Base-by-base conservation (phyloP, 139 green algal species). In the Chlamydomonas schloesseri region DNA sequence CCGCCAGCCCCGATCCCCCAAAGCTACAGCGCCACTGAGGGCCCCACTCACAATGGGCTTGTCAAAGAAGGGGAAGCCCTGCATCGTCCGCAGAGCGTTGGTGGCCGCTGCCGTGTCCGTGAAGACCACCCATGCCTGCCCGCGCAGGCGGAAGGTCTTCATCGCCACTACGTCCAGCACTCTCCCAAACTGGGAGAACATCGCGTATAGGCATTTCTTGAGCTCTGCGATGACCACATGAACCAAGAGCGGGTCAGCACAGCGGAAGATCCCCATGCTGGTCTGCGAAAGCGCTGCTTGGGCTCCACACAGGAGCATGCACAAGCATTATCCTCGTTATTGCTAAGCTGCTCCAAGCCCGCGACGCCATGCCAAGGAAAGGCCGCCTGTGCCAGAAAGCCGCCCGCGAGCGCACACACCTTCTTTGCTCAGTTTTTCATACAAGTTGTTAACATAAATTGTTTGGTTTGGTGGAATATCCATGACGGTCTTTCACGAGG, bases 91-190 rank as follows among this genome's bases (percentile, higher is more conserved):
- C 67, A 98, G 77, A 0, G 98, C 98, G 53, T 96, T 97, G 11
- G 91, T 96, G 0, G 98, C 96, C 18, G 94, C 88, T 2, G 93
- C 91, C 0, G 97, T 91, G 50, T 98, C 94, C 28, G 93, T 94
- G 87, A 99, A 99, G 3, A 99, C 96, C 1, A 99, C 88, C 97
- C 97, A 99, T 0, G 97, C 98, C 84, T 99, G 98, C 1, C 98
- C 98, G 2, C 98, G 86, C 78, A 99, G 91, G 23, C 94, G 88
- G 70, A 97, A 95, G 0, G 96, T 99, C 89, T 97, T 98, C 6
- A 97, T 81, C 17, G 84, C 88, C 14, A 99, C 94, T 0, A 99
- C 93, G 81, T 99, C 98, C 29, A 99, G 50, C 71, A 99, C 97
- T 71, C 94, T 95, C 14, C 98, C 98, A 83, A 99, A 99, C 90